Percentiles rank a stretch among this genome's conserved stretches.
phyloP scores from a whole-genome alignment of 257 asterid species.

The Gardenia jasminoides region DNA sequence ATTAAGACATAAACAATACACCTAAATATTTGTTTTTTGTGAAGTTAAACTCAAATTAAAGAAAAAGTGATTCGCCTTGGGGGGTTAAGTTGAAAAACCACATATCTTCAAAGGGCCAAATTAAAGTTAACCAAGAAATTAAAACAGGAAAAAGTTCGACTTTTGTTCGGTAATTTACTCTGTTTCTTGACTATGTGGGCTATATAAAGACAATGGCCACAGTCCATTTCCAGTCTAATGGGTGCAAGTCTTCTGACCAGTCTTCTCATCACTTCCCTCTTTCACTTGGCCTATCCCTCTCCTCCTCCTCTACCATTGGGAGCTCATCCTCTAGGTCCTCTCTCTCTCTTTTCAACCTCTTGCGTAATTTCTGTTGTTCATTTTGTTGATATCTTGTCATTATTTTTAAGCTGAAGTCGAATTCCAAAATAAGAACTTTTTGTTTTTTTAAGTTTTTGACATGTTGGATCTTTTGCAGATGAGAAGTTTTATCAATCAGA shows the following conservation, averaged over 20 bases:
- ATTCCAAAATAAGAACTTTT: background rate
- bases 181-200: background rate
- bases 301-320: conserved; percentile 46
- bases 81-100: too few relatives aligned
- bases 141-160: too few relatives aligned
- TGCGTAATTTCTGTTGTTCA: background rate
- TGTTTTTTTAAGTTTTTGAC: background rate
- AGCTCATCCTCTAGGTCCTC: conserved; percentile 74
- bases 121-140: too few relatives aligned
- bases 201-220: background rate
- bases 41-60: too few relatives aligned
- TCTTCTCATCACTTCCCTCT: conserved; percentile 13
- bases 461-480: conserved; percentile 45
- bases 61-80: too few relatives aligned
- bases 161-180: too few relatives aligned
- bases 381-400: background rate
- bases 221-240: conserved; percentile 11
- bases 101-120: too few relatives aligned
- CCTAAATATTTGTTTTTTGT: too few relatives aligned
- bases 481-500: conserved; percentile 55
- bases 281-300: conserved; percentile 31
- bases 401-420: background rate
- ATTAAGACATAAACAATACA: too few relatives aligned
- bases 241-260: conserved; percentile 8
- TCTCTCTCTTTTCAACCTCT: background rate